phyloP scores from a whole-genome alignment of 2,329 filamentous ascomycete genomes.

The Pyrenophora graminea region DNA sequence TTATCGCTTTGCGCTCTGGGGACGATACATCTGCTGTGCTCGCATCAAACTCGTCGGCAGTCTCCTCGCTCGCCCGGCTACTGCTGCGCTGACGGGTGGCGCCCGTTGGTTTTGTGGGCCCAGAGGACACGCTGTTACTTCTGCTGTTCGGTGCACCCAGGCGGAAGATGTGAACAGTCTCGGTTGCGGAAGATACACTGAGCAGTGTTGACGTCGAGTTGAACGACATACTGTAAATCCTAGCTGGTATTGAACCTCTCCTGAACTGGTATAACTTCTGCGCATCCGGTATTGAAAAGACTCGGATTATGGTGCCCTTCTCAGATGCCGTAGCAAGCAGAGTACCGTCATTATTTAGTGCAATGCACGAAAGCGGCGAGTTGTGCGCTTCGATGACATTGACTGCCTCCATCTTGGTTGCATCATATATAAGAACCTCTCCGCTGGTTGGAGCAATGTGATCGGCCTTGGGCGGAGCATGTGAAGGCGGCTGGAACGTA shows the following conservation, averaged over 20 bases:
- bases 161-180: slow-evolving; percentile 96
- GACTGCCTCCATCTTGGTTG: slow-evolving; percentile 84
- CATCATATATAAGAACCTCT: slow-evolving; percentile 91
- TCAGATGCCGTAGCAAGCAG: slow-evolving; percentile 93
- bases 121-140: slow-evolving; percentile 41
- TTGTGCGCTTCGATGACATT: slow-evolving; percentile 96
- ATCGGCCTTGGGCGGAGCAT: slow-evolving; percentile 77
- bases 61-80: slow-evolving; percentile 48
- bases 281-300: slow-evolving; percentile 88
- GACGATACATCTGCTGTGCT: slow-evolving; percentile 35
- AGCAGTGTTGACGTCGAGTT: slow-evolving; percentile 91
- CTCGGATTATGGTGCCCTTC: slow-evolving; percentile 94
- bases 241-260: slow-evolving; percentile 90
- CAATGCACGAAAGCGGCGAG: slow-evolving; percentile 85
- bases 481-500: slow-evolving; percentile 66
- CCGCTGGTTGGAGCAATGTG: slow-evolving; percentile 85
- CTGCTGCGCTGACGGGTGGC: slow-evolving; percentile 48
- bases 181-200: slow-evolving; percentile 93
- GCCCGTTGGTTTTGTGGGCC: slow-evolving; percentile 26
- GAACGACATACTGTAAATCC: slow-evolving; percentile 99
- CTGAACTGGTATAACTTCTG: slow-evolving; percentile 96
- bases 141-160: slow-evolving; percentile 53
- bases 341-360: slow-evolving; percentile 89
- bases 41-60: slow-evolving; percentile 49
- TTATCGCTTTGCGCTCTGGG: slow-evolving; percentile 48